These are phyloP conservation scores for Gossypium anomalum DNA, from an alignment of 345 rosid species.

Conservation along the genomic window DNA sequence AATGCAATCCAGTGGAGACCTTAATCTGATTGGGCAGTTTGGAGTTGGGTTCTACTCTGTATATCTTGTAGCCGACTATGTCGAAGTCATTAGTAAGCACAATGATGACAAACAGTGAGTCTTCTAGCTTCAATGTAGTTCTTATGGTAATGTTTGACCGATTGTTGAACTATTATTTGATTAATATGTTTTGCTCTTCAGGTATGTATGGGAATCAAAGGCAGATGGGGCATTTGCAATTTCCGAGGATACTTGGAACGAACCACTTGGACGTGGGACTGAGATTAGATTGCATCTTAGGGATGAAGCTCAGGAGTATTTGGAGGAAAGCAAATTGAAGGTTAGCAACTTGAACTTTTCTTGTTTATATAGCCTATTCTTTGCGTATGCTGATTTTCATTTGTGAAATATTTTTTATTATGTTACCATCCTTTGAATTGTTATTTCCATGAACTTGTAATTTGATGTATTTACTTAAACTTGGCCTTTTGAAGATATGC, in stretches of 20 bases:
- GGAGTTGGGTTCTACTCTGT: constrained; percentile 99
- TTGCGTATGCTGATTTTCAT: neutral
- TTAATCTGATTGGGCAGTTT: constrained; percentile 95
- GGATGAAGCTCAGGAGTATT: constrained; percentile 92
- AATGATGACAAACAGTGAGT: constrained; percentile 91
- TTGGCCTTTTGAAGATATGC: neutral
- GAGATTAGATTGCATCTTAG: constrained; percentile 90
- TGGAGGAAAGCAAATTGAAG: constrained; percentile 87
- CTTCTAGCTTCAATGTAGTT: neutral
- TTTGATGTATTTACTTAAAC: neutral
- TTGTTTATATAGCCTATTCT: neutral
- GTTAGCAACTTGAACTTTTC: constrained; percentile 28
- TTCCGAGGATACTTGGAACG: constrained; percentile 98
- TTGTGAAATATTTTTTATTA: too few relatives aligned
- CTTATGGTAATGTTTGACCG: neutral
- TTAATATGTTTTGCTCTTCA: constrained; percentile 19
- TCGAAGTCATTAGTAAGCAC: constrained; percentile 93
- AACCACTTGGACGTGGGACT: constrained; percentile 92
- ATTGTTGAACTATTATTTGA: constrained; percentile 6
- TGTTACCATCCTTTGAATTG: neutral
- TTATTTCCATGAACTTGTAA: neutral
- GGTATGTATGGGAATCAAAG: constrained; percentile 97
- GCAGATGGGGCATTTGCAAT: constrained; percentile 98
- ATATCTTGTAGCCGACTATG: constrained; percentile 92
- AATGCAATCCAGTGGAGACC: constrained; percentile 92